Evolutionary conservation across 768 basidiomycete species (phyloP).

Genomic region (Lactarius quietus): DNA sequence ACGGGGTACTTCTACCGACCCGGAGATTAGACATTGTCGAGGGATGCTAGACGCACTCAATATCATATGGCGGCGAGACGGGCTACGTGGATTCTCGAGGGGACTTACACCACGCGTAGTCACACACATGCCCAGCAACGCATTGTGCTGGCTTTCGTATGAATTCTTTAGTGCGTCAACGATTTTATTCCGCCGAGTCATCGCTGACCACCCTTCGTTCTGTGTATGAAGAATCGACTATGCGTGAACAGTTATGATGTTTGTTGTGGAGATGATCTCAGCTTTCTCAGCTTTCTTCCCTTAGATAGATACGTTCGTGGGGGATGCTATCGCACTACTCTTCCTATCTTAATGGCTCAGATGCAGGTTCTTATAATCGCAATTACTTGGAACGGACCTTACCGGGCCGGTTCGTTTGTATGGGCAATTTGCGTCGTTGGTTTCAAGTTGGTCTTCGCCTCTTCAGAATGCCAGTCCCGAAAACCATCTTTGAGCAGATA

Average conservation of each 20-base stretch:
- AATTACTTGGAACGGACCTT: background rate
- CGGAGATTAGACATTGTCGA: conserved; percentile 74
- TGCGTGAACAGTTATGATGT: conserved; percentile 19
- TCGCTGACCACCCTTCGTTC: conserved; percentile 3
- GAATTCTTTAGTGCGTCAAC: conserved; percentile 91
- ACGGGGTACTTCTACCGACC: conserved; percentile 81
- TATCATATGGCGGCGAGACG: conserved; percentile 85
- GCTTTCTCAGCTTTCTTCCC: background rate
- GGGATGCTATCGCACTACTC: conserved; percentile 8
- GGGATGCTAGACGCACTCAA: conserved; percentile 87
- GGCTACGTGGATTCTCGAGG: conserved; percentile 77
- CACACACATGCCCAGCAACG: conserved; percentile 96
- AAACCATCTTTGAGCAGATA: conserved; percentile 62
- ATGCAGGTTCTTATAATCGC: conserved; percentile 1
- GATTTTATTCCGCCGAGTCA: background rate
- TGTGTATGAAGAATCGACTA: conserved; percentile 16
- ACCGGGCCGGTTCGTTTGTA: background rate
- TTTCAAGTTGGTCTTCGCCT: background rate
- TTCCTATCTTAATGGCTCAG: conserved; percentile 10
- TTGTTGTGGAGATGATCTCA: background rate
- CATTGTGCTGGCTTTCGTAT: conserved; percentile 95
- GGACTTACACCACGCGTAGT: conserved; percentile 89
- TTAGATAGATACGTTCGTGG: conserved; percentile 8
- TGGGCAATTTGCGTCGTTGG: background rate
- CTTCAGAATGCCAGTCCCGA: conserved; percentile 55